Base-by-base conservation (phyloP, 2,329 filamentous ascomycete species). In the Fusarium newnesense region DNA sequence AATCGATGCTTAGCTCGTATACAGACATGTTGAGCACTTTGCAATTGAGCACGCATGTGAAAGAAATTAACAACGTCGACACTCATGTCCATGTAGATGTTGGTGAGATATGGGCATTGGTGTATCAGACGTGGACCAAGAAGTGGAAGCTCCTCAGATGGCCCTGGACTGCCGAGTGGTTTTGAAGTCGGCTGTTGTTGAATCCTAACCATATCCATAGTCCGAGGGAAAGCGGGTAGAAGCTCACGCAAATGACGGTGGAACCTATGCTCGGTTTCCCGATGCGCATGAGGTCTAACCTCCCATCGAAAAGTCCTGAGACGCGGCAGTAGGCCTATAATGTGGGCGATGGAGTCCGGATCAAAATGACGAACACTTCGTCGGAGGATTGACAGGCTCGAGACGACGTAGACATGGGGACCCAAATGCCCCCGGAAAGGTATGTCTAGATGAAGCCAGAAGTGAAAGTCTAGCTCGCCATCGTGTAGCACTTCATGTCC, bases 121-220 rank as follows among this genome's bases (percentile, higher is more conserved):
- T 19, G 16, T 3, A 52, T 19, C 12, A 52, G 30, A 34, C 16
- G 16, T 15, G 6, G 9, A 1, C 47, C 47, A 5, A 52, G 30
- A 5, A 11, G 16, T 24, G 30, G 30, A 1, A 13, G 47, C 1
- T 36, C 2, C 2, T 36, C 9, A 34, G 30, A 36, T 0, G n/a
- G 16, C 4, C 4, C 18, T 8, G 16, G 18, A 10, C 47, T 26
- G 9, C 8, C 15, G 4, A 10, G 30, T 12, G 47, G n/a, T 10
- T 24, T 36, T 4, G 47, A 52, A 0, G 9, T 36, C 1, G 16
- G n/a, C 9, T 36, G 47, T 4, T 52, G 47, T 12, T 52, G 47
- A 21, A 52, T 36, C 12, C 16, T 52, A 12, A 52, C 12, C n/a
- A 26, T 34, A 2, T 7, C 13, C 30, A 26, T 52, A 26, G 11